Conservation (phyloP, 2,329 filamentous ascomycete species). For the Coniochaeta sp. region DNA sequence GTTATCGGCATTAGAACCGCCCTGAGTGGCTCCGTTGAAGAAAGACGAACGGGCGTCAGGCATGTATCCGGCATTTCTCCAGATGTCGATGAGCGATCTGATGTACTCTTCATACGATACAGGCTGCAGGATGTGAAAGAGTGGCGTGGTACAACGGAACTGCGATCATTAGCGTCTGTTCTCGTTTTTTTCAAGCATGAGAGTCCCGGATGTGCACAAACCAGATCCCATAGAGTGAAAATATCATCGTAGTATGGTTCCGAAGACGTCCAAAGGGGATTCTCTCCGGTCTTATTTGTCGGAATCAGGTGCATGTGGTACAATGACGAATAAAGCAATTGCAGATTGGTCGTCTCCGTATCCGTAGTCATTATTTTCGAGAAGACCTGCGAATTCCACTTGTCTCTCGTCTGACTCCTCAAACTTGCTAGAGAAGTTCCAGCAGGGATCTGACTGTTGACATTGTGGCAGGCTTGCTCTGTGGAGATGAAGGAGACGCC, state of each 20-base stretch:
- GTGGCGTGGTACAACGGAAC: conserved; percentile 57
- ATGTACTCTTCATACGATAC: conserved; percentile 57
- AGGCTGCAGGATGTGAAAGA: conserved; percentile 61
- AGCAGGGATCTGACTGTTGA: conserved; percentile 47
- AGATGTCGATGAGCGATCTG: conserved; percentile 61
- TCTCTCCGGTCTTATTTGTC: conserved; percentile 65
- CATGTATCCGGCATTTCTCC: conserved; percentile 55
- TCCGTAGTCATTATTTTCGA: conserved; percentile 56
- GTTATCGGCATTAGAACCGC: conserved; percentile 64
- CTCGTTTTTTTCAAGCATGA: too few relatives aligned
- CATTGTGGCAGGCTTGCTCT: conserved; percentile 50
- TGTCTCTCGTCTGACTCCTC: conserved; percentile 35
- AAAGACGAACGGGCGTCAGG: conserved; percentile 62
- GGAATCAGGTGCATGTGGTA: conserved; percentile 66
- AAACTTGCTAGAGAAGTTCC: conserved; percentile 34
- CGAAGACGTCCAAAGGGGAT: conserved; percentile 53
- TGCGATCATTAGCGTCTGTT: conserved; percentile 14
- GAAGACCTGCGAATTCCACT: conserved; percentile 57
- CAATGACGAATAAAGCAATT: conserved; percentile 58
- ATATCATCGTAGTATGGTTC: conserved; percentile 69
- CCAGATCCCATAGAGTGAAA: conserved; percentile 59
- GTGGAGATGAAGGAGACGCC: conserved; percentile 63
- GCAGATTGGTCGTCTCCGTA: conserved; percentile 44
- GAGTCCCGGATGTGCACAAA: conserved; percentile 10
- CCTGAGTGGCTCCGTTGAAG: conserved; percentile 62